These are phyloP conservation scores for Phytopythium boreale DNA, from an alignment of 352 stramenopile species.

Conservation along the genomic window DNA sequence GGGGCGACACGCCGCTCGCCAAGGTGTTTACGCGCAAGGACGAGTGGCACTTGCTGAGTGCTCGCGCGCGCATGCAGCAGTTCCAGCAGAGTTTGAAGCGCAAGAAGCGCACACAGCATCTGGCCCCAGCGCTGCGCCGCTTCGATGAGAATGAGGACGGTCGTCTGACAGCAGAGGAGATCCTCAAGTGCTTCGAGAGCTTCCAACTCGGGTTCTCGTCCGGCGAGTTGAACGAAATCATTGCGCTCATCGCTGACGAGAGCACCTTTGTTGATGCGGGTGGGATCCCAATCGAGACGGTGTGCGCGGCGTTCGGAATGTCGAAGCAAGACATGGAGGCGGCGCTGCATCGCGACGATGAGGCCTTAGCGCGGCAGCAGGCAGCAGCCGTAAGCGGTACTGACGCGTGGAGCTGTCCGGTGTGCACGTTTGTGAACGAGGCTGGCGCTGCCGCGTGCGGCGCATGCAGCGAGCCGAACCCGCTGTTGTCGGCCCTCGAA, in stretches of 20 bases:
- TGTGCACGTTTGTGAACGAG: slow-evolving; percentile 84
- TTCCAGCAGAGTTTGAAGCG: slow-evolving; percentile 76
- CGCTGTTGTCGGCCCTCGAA: slow-evolving; percentile 28
- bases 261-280: slow-evolving; percentile 38
- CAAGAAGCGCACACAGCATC: slow-evolving; percentile 44
- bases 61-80: slow-evolving; percentile 78
- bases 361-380: slow-evolving; percentile 15
- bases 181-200: slow-evolving; percentile 83
- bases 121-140: slow-evolving; percentile 54
- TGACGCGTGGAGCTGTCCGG: slow-evolving; percentile 54
- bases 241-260: slow-evolving; percentile 65
- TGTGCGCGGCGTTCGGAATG: slow-evolving; percentile 71
- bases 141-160: slow-evolving; percentile 77
- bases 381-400: slow-evolving; percentile 9
- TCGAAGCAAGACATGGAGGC: slow-evolving; percentile 46
- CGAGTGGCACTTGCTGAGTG: slow-evolving; percentile 94
- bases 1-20: slow-evolving; percentile 93
- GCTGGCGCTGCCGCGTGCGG: slow-evolving; percentile 30
- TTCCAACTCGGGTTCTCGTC: slow-evolving; percentile 84
- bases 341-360: slow-evolving; percentile 49
- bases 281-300: slow-evolving; percentile 55
- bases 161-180: slow-evolving; percentile 58
- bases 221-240: slow-evolving; percentile 82
- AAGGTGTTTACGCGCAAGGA: slow-evolving; percentile 97
- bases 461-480: slow-evolving; percentile 65